Base-by-base conservation (phyloP, 805 yeast species). In the Yamadazyma sp. region DNA sequence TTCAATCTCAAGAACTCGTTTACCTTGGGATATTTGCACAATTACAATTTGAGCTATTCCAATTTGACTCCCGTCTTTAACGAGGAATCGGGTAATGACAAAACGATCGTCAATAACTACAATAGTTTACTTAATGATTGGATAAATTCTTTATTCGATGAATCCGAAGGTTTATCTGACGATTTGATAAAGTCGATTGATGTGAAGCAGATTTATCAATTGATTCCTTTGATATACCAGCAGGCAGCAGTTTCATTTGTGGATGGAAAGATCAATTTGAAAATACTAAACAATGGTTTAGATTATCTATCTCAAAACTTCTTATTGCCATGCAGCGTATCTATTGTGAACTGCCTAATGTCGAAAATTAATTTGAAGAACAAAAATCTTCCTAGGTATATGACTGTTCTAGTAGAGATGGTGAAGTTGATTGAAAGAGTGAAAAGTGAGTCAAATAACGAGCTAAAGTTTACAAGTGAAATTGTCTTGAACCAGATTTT, bases 221-320 rank as follows among this genome's bases (percentile, higher is more conserved):
- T 90, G 22, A 73, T 89, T 13, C 93, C 96, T 2, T 68, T 76
- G 3, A 77, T 91, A 18, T 78, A 87, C 50, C 80, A 79, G 44
- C 90, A 87, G 53, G 82, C 87, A 0, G 67, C 86, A 9, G 55
- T 71, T 11, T 85, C 95, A 1, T 68, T 77, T 34, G 71, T 73
- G 15, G 59, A 71, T 16, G 77, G 75, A 1, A 60, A 77, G 10
- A 67, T 86, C 3, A 82, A 79, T 46, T 55, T 72, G 7, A 81
- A 80, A 3, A 73, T 78, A 4, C 65, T 88, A 27, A 72, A 71
- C 32, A 85, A 84, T 39, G 97, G 96, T 0, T 66, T 91, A 23
- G 97, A 90, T 52, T 88, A 90, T 52, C 84, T 91, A 48, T 67
- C 84, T 30, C 96, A 90, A 51, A 84, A 87, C 2, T 84, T 86